Conservation (phyloP, 345 rosid species). For the Trapa incisa region DNA sequence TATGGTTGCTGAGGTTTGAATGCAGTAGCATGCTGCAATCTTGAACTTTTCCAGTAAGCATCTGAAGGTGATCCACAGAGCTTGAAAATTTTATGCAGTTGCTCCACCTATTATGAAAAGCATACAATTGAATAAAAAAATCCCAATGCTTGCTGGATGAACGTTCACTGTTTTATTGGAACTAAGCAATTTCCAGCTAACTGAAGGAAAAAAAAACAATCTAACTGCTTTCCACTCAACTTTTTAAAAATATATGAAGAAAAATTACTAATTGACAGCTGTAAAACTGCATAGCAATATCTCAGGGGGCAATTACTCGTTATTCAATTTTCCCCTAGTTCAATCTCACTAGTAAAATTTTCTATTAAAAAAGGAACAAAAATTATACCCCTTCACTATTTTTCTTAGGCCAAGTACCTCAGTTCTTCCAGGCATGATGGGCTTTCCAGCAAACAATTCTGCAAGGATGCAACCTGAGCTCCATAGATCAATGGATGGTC, state of each 20-base stretch:
- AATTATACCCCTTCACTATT: not conserved
- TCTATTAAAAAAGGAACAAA: not conserved
- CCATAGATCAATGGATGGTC: slow-evolving; percentile 45
- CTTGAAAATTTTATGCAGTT: slow-evolving; percentile 49
- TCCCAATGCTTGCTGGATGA: not conserved
- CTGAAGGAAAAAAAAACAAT: too few relatives aligned
- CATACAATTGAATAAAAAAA: not conserved
- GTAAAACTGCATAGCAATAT: too few relatives aligned
- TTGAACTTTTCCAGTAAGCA: slow-evolving; percentile 46
- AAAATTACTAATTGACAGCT: too few relatives aligned
- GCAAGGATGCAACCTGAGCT: slow-evolving; percentile 54
- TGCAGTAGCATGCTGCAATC: slow-evolving; percentile 39
- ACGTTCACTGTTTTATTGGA: not conserved
- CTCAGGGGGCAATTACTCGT: too few relatives aligned
- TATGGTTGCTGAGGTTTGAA: slow-evolving; percentile 54
- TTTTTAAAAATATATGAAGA: too few relatives aligned
- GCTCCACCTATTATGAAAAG: slow-evolving; percentile 31
- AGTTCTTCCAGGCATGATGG: slow-evolving; percentile 57
- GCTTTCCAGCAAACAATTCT: slow-evolving; percentile 48
- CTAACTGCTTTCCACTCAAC: too few relatives aligned
- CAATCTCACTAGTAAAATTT: not conserved
- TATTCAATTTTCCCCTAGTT: too few relatives aligned
- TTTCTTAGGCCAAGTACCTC: slow-evolving; percentile 21
- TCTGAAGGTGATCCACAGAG: slow-evolving; percentile 54
- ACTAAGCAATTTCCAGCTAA: too few relatives aligned